Percentiles rank a stretch among this genome's conserved stretches.
phyloP scores from a whole-genome alignment of 2,329 filamentous ascomycete genomes.

The Colletotrichum nymphaeae region DNA sequence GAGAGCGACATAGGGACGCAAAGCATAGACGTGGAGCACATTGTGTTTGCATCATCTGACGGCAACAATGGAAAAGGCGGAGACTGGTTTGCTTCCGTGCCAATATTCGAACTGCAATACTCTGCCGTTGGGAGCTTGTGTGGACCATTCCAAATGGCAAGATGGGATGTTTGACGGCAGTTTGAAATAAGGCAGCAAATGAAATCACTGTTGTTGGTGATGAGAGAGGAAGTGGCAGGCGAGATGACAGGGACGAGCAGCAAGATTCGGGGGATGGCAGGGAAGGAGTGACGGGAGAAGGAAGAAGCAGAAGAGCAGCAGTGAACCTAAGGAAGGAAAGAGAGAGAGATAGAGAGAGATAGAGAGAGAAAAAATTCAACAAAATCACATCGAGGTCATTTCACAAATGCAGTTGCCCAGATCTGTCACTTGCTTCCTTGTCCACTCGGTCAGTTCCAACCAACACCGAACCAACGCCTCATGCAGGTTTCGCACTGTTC shows the following conservation, averaged over 20 bases:
- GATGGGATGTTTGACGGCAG: not conserved
- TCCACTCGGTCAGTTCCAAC: not conserved
- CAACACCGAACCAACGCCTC: not conserved
- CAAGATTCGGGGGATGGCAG: not conserved
- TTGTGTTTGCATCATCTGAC: not conserved
- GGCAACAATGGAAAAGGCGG: too few relatives aligned
- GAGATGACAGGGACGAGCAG: not conserved
- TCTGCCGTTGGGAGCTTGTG: not conserved
- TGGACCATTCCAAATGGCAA: not conserved
- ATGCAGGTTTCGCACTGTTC: constrained; percentile 8
- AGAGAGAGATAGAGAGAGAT: not conserved
- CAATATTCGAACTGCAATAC: not conserved
- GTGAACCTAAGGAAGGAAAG: not conserved
- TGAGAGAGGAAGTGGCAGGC: not conserved
- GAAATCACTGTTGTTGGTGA: not conserved
- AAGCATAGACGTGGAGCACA: not conserved
- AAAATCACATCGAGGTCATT: not conserved
- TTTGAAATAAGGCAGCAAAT: not conserved
- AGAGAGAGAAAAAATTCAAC: not conserved
- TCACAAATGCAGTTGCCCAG: not conserved
- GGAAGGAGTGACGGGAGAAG: not conserved
- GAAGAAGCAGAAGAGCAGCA: not conserved
- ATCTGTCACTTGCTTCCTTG: not conserved
- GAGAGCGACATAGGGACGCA: not conserved
- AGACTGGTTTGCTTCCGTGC: too few relatives aligned